Percentiles rank a stretch among this genome's conserved stretches.
Conservation (phyloP, 768 basidiomycete genomes). For the Cubamyces lactineus region DNA sequence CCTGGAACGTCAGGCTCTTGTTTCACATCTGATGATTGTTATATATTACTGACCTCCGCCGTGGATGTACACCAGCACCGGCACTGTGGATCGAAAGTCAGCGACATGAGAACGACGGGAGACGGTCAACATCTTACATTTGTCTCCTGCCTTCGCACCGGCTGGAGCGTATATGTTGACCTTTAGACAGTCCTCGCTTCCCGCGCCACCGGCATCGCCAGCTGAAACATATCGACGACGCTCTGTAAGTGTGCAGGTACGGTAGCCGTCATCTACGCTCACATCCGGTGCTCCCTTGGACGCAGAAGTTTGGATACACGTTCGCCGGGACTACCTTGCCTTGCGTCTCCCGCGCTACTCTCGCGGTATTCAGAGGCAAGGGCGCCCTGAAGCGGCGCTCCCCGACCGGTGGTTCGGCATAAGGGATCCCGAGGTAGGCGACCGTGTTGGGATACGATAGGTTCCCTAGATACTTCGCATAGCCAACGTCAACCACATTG, state of each 20-base stretch:
- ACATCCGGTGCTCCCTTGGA: conserved; percentile 60
- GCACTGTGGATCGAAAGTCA: conserved; percentile 30
- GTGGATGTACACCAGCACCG: conserved; percentile 46
- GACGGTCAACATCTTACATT: conserved; percentile 41
- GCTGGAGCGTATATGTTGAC: conserved; percentile 66
- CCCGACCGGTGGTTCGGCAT: conserved; percentile 42
- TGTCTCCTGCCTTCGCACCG: conserved; percentile 47
- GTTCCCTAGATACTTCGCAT: conserved; percentile 61
- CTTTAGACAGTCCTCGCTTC: conserved; percentile 69
- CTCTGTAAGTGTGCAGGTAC: not conserved
- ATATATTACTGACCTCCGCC: conserved; percentile 35
- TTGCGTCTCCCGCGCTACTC: conserved; percentile 40
- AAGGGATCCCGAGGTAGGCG: conserved; percentile 52
- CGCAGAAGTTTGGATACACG: conserved; percentile 57
- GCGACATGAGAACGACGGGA: not conserved
- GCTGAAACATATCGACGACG: conserved; percentile 31
- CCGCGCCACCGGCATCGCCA: conserved; percentile 63
- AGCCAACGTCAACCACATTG: conserved; percentile 55
- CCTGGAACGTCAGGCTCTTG: no score
- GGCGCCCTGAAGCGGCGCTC: conserved; percentile 47
- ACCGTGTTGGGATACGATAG: conserved; percentile 53
- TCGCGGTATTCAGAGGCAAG: conserved; percentile 51
- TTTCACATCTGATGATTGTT: not conserved
- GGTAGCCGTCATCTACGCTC: not conserved
- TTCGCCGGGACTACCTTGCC: conserved; percentile 54